phyloP scores from a whole-genome alignment of 306 rosid genomes.

The Cucumis melo region DNA sequence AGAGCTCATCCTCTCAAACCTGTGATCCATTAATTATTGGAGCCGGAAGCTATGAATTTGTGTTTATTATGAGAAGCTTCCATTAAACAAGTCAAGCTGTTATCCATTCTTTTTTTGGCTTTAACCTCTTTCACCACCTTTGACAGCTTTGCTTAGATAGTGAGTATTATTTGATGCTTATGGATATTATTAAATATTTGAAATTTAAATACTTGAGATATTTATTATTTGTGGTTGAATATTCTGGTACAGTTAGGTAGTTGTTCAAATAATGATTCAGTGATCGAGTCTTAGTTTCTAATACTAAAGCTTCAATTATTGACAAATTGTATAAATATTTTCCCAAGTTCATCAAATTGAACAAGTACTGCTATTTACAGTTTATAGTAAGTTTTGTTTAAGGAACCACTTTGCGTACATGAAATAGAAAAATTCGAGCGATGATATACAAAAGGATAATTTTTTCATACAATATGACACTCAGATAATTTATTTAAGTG shows the following conservation, averaged over 20 bases:
- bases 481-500: too few relatives aligned
- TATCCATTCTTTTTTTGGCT: background rate
- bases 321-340: too few relatives aligned
- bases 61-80: background rate
- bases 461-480: too few relatives aligned
- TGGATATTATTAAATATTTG: background rate
- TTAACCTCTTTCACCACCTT: background rate
- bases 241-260: background rate
- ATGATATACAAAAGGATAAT: too few relatives aligned
- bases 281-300: too few relatives aligned
- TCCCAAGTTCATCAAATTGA: too few relatives aligned
- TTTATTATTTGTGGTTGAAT: background rate
- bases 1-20: slow-evolving; percentile 90
- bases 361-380: too few relatives aligned
- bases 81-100: background rate
- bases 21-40: slow-evolving; percentile 55
- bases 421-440: too few relatives aligned
- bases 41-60: background rate
- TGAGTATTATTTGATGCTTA: background rate
- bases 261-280: too few relatives aligned
- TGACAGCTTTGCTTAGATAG: background rate
- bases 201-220: background rate
- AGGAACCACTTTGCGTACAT: too few relatives aligned
- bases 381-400: too few relatives aligned
- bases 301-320: too few relatives aligned